A percentile compares a stretch with the other conserved stretches of the same genome.
Conservation (phyloP, 805 yeast genomes). For the Naumovozyma dairenensis region DNA sequence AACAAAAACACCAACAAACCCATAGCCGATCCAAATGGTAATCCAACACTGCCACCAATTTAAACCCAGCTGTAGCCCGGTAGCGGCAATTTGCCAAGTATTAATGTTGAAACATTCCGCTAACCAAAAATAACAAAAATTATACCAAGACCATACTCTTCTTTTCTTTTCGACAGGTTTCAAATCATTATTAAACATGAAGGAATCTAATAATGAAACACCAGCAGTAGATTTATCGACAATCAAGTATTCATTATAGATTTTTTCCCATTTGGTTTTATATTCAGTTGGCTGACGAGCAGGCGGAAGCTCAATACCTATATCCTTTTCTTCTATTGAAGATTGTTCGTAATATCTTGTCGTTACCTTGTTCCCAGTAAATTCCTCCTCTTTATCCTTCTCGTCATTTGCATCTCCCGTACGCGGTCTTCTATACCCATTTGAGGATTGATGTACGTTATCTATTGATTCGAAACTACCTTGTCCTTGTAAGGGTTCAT, state of each 20-base stretch:
- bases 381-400: background rate
- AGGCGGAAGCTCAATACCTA: background rate
- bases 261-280: slow-evolving; percentile 14
- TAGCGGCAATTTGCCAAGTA: slow-evolving; percentile 86
- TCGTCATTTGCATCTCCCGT: background rate
- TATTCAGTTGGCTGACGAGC: too few relatives aligned
- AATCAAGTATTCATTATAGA: slow-evolving; percentile 18
- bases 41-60: slow-evolving; percentile 91
- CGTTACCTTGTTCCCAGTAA: background rate
- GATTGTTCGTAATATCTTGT: background rate
- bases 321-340: background rate
- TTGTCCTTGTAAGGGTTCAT: background rate
- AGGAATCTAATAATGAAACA: slow-evolving; percentile 49
- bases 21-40: slow-evolving; percentile 79
- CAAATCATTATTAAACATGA: slow-evolving; percentile 64
- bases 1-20: slow-evolving; percentile 59
- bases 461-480: background rate
- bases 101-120: slow-evolving; percentile 85
- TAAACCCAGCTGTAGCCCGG: slow-evolving; percentile 69
- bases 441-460: background rate
- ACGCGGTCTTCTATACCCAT: background rate
- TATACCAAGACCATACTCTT: slow-evolving; percentile 80
- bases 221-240: slow-evolving; percentile 26
- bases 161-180: slow-evolving; percentile 67
- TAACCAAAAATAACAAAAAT: slow-evolving; percentile 73